Base-by-base conservation (phyloP, 345 rosid genomes). In the Tarenaya hassleriana region DNA sequence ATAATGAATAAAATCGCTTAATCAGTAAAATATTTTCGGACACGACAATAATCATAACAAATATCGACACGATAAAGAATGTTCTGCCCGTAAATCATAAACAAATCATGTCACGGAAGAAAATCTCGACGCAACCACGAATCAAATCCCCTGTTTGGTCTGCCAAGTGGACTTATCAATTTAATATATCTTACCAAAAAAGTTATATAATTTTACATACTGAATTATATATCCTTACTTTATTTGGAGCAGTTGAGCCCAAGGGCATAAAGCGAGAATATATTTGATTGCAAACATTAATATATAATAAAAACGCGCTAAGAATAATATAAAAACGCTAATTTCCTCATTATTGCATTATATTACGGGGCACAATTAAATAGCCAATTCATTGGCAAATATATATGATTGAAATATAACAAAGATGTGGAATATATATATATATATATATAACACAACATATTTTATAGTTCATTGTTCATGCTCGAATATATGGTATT, bases 241-340 rank as follows among this genome's bases (percentile, higher is more conserved):
- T 33, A 10, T 47, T 16, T 43, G 62, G 62, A 10, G 15, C 14
- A 9, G 29, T 32, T 33, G 52, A 17, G 5, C 8, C 3, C 29
- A 34, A 40, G 18, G 40, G 41, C 57, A 40, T 20, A 63, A 50
- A 63, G 51, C 19, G 50, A 40, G 45, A 15, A 41, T 40, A n/a
- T n/a, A n/a, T n/a, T 50, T 50, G 20, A 50, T 20, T 24, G 43
- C 16, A 19, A n/a, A 15, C 32, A 4, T 41, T 16, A 39, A 24
- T 24, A n/a, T n/a, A n/a, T n/a, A 13, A 42, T 20, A 21, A 46
- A 15, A n/a, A n/a, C n/a, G n/a, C n/a, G n/a, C n/a, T n/a, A 43
- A 45, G 24, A 56, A 10, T 33, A 34, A n/a, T n/a, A n/a, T n/a
- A n/a, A n/a, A n/a, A n/a, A n/a, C n/a, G n/a, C 10, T 7, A 31